A percentile compares a stretch with the other conserved stretches of the same genome.
These are phyloP conservation scores for Termitomyces sp. DNA, from an alignment of 768 basidiomycete species.

Conservation along the genomic window DNA sequence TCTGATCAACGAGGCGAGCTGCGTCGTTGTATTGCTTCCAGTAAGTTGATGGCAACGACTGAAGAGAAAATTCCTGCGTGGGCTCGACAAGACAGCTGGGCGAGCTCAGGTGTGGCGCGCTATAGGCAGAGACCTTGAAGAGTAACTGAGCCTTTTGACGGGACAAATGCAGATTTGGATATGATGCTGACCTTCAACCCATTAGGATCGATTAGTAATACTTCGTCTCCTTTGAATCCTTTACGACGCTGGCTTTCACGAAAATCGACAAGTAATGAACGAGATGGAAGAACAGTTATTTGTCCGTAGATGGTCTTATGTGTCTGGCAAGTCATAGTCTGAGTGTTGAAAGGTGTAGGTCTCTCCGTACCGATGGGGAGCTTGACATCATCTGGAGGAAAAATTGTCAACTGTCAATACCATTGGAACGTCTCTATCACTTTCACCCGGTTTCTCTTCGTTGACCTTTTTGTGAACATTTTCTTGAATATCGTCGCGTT, in stretches of 20 bases:
- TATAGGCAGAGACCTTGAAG: conserved; percentile 39
- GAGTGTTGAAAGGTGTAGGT: conserved; percentile 34
- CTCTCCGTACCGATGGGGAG: conserved; percentile 32
- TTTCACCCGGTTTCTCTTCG: not conserved
- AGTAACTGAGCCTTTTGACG: not conserved
- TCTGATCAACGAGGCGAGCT: conserved; percentile 36
- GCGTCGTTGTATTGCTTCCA: conserved; percentile 48
- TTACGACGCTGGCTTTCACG: conserved; percentile 49
- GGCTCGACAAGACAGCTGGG: conserved; percentile 48
- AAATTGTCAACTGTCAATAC: not conserved
- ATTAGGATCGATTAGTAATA: conserved; percentile 37
- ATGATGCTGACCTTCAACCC: conserved; percentile 30
- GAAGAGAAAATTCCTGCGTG: conserved; percentile 26
- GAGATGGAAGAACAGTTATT: conserved; percentile 46
- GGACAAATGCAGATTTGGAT: not conserved
- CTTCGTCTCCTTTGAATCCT: conserved; percentile 41
- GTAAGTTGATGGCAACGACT: conserved; percentile 35
- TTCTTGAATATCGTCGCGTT: not conserved
- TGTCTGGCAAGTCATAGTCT: conserved; percentile 30
- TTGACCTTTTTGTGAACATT: not conserved
- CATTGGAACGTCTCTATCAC: not conserved
- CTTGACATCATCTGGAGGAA: not conserved
- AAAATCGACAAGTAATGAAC: conserved; percentile 49
- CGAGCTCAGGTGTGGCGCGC: conserved; percentile 46
- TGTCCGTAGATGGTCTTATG: conserved; percentile 47